These are phyloP conservation scores for Aegilops speltoides DNA, from an alignment of 176 grass and related monocot genomes.

Conservation along the genomic window DNA sequence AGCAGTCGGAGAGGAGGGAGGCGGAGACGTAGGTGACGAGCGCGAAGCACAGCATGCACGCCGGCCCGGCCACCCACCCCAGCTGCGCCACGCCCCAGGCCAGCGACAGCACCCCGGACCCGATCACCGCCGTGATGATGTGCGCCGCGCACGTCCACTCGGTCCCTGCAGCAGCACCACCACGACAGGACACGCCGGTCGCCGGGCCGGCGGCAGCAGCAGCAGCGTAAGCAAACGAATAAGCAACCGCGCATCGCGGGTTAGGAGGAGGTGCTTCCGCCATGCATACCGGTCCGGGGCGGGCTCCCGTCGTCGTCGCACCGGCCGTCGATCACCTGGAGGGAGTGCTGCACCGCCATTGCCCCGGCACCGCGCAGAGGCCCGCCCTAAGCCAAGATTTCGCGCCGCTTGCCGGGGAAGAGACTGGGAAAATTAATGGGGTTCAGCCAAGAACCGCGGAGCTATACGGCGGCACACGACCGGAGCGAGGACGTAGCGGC, in stretches of 20 bases:
- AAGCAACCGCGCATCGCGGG: not conserved
- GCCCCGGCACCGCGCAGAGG: not conserved
- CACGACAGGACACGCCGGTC: too few species aligned
- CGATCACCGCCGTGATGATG: conserved; percentile 97
- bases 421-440: not conserved
- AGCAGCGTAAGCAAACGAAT: not conserved
- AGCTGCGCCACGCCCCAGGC: conserved; percentile 89
- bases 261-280: not conserved
- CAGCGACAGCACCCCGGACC: conserved; percentile 87
- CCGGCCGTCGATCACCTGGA: conserved; percentile 24
- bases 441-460: not conserved
- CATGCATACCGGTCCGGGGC: conserved; percentile 25
- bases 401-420: not conserved
- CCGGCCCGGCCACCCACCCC: conserved; percentile 70
- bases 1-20: conserved; percentile 71
- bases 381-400: not conserved
- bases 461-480: not conserved
- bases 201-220: not conserved
- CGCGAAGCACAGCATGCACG: conserved; percentile 66
- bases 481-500: not conserved
- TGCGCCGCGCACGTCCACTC: conserved; percentile 75
- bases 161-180: conserved; percentile 38
- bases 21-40: conserved; percentile 86
- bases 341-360: conserved; percentile 49
- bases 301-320: conserved; percentile 37